Evolutionary conservation across 352 stramenopile species (phyloP), one percentile per base, ranked within the genome.

Genomic region (Globisporangium apiculatum): DNA sequence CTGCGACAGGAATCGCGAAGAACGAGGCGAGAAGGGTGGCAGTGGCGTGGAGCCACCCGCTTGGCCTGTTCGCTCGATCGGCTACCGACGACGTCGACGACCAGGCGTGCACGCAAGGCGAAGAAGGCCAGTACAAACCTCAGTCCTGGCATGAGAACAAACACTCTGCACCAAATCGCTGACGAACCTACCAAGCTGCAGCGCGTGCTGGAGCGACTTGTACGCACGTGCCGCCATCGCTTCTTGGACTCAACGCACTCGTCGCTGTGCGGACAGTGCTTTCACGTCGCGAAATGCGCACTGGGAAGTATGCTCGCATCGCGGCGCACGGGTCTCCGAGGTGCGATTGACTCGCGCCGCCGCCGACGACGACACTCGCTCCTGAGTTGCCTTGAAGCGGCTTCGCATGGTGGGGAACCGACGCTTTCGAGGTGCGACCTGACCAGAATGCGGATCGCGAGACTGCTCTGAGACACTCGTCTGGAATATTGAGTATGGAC

Each of bases 181-280:
- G 42, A 47, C 42, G 42, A 47, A 17, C 42, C 42, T 12, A 47
- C 12, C 41, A 45, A 11, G 41, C 42, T 17, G 42, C 11, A 47
- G 42, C 12, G 11, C 12, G 42, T 7, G 48, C 37, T 18, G 12
- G 6, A 7, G 14, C 36, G 18, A 38, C 51, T 10, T 18, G 10
- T 3, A 15, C 17, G 43, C 45, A 24, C 35, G 37, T 64, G 58
- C 58, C 24, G 24, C 24, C 24, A 31, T 31, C 24, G 24, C 24
- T 31, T 31, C 24, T 64, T 64, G 58, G 58, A 58, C 51, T 64
- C 45, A 42, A 46, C 53, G 17, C 58, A 46, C 57, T 55, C 43
- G 42, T 50, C 35, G 35, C 31, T 7, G 40, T 37, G 31, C 49
- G 12, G 1, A 35, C 51, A n/a, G 51, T 42, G 45, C 45, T 51